phyloP scores from a whole-genome alignment of 176 grass and related monocot genomes.

The Avena insularis region DNA sequence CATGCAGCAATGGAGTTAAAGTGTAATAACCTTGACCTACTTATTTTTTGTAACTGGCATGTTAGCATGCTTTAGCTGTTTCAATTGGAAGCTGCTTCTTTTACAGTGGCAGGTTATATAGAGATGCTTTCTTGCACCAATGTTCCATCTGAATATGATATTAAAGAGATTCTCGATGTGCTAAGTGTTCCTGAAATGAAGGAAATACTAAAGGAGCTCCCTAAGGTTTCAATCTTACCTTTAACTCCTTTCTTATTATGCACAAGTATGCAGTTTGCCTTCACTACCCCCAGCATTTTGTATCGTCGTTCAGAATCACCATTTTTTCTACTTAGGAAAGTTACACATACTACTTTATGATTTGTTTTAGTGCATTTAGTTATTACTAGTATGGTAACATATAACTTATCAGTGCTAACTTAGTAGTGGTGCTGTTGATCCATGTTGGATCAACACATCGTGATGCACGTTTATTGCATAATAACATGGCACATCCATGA shows the following conservation, averaged over 20 bases:
- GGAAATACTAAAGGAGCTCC: conserved; percentile 66
- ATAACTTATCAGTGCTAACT: conserved; percentile 2
- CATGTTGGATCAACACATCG: conserved; percentile 34
- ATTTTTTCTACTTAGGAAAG: conserved; percentile 5
- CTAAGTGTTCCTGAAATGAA: conserved; percentile 85
- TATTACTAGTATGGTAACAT: neutral
- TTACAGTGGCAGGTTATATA: conserved; percentile 81
- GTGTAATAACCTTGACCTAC: conserved; percentile 51
- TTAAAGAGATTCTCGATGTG: conserved; percentile 77
- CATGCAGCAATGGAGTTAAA: conserved; percentile 74
- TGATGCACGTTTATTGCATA: neutral
- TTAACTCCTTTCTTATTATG: conserved; percentile 1
- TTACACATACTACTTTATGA: neutral
- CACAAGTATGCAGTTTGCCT: conserved; percentile 4
- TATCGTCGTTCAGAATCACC: conserved; percentile 29
- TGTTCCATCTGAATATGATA: conserved; percentile 60
- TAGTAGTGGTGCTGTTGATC: neutral
- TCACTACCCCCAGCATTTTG: neutral
- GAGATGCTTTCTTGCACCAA: conserved; percentile 55
- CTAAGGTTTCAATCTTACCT: conserved; percentile 65
- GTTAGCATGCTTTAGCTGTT: conserved; percentile 20
- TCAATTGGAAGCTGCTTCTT: conserved; percentile 40
- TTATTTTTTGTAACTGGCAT: conserved; percentile 34
- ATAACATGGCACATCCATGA: conserved; percentile 23
- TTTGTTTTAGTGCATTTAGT: neutral